phyloP scores from a whole-genome alignment of 257 asterid species.

The Penstemon eatonii region DNA sequence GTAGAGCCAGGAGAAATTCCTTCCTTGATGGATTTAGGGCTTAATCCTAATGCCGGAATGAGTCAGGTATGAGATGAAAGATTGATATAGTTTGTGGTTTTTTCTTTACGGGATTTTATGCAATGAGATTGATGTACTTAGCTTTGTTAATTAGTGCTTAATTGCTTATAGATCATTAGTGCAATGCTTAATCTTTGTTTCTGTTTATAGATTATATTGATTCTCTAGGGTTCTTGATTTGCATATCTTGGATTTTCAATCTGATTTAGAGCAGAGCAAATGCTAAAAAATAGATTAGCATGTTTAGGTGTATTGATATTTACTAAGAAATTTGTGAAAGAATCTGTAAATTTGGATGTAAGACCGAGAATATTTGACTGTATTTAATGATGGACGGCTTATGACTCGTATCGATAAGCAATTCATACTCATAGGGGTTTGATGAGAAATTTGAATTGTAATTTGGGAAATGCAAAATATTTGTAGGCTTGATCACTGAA shows the following conservation, averaged over 20 bases:
- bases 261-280: conserved; percentile 3
- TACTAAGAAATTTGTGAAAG: conserved; percentile 2
- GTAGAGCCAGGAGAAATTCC: conserved; percentile 95
- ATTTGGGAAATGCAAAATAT: background rate
- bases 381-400: too few relatives aligned
- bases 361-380: too few relatives aligned
- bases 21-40: conserved; percentile 82
- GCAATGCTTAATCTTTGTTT: conserved; percentile 3
- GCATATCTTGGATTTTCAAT: background rate
- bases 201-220: background rate
- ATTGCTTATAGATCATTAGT: background rate
- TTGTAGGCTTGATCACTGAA: background rate
- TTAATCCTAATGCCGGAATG: conserved; percentile 59
- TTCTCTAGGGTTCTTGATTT: conserved; percentile 4
- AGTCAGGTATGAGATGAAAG: conserved; percentile 50
- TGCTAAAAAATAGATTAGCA: background rate
- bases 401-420: background rate
- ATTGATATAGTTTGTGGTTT: background rate
- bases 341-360: conserved; percentile 9
- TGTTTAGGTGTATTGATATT: background rate
- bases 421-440: background rate
- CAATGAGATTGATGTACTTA: background rate
- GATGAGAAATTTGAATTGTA: background rate
- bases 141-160: background rate
- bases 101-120: conserved; percentile 5